A percentile compares a stretch with the other conserved stretches of the same genome.
Evolutionary conservation across 257 asterid species (phyloP).

Genomic region (Henckelia pumila): DNA sequence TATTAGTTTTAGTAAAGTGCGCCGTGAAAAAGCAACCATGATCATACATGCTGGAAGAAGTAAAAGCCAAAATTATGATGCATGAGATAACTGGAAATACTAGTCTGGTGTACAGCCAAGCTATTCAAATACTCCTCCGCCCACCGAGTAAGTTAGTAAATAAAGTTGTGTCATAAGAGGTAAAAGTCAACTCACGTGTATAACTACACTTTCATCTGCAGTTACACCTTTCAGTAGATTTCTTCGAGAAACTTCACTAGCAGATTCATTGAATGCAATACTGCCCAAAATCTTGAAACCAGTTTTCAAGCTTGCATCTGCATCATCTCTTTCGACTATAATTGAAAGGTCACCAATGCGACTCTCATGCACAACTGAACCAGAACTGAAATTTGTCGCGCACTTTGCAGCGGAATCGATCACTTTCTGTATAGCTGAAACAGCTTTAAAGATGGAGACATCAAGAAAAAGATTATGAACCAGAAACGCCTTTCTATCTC

Average conservation of each 20-base stretch:
- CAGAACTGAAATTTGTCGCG: slow-evolving; percentile 35
- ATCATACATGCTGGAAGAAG: not conserved
- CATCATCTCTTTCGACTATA: slow-evolving; percentile 63
- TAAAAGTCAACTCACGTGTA: slow-evolving; percentile 64
- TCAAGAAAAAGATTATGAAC: slow-evolving; percentile 92
- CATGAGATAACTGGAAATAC: not conserved
- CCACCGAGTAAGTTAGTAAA: slow-evolving; percentile 3
- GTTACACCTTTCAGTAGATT: slow-evolving; percentile 90
- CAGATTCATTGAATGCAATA: slow-evolving; percentile 39
- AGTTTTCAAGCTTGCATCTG: slow-evolving; percentile 58
- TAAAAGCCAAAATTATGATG: slow-evolving; percentile 7
- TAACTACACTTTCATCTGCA: slow-evolving; percentile 87
- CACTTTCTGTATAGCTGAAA: slow-evolving; percentile 71
- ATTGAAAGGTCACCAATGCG: slow-evolving; percentile 71
- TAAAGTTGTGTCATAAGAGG: slow-evolving; percentile 8
- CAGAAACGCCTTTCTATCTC: slow-evolving; percentile 96
- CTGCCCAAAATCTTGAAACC: slow-evolving; percentile 50
- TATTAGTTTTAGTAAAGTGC: no score
- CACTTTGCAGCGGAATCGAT: slow-evolving; percentile 43
- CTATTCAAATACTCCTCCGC: slow-evolving; percentile 1
- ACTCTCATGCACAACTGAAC: slow-evolving; percentile 62
- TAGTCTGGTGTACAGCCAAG: not conserved
- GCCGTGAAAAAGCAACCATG: slow-evolving; percentile 5
- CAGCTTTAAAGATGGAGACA: slow-evolving; percentile 78
- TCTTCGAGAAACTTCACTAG: slow-evolving; percentile 59